Evolutionary conservation across 257 asterid genomes (phyloP).

Genomic region (Plantago ovata): DNA sequence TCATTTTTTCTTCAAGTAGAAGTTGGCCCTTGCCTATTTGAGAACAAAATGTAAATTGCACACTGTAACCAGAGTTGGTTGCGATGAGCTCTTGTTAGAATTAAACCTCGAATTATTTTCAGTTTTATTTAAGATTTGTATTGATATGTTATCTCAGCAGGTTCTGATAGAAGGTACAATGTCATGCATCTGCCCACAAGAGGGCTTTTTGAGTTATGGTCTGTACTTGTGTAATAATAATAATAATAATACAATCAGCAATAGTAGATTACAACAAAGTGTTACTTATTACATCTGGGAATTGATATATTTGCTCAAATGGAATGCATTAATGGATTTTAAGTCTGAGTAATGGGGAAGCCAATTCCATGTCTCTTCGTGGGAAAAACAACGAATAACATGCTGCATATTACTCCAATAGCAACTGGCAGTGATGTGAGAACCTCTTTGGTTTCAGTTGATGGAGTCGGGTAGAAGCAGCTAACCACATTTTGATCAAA

Average conservation of each 20-base stretch:
- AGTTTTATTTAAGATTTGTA: neutral
- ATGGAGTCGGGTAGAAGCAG: constrained; percentile 82
- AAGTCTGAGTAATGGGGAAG: constrained; percentile 59
- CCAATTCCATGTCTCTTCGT: constrained; percentile 88
- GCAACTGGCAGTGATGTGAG: constrained; percentile 79
- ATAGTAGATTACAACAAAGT: neutral
- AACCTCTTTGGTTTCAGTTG: constrained; percentile 48
- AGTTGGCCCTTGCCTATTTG: no score
- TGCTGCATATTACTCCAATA: constrained; percentile 75
- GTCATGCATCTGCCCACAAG: constrained; percentile 3
- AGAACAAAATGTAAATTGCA: no score
- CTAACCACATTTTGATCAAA: constrained; percentile 65
- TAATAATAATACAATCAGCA: neutral
- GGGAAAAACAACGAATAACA: constrained; percentile 82
- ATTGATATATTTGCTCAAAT: constrained; percentile 4
- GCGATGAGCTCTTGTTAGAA: no score
- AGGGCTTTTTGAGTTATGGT: neutral
- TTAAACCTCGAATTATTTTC: neutral
- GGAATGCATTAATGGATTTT: constrained; percentile 4
- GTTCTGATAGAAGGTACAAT: neutral
- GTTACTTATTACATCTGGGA: constrained; percentile 11
- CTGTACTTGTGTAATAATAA: neutral
- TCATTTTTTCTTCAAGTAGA: no score
- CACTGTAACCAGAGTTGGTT: no score
- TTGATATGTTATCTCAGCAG: constrained; percentile 4